Evolutionary conservation across 208 protist genomes (phyloP).

Genomic region (Trypanosoma melophagium): DNA sequence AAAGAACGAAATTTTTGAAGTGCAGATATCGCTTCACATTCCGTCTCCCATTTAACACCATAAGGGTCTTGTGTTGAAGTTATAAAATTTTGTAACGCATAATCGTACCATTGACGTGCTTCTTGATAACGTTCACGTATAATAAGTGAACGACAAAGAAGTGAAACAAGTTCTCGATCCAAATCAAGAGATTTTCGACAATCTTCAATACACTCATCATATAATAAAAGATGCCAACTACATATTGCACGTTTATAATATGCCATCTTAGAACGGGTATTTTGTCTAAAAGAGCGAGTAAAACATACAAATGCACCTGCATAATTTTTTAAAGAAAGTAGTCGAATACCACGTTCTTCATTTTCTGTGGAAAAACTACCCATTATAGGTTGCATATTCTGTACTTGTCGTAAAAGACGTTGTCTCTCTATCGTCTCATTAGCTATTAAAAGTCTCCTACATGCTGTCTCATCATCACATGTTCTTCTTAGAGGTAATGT

Average conservation of each 20-base stretch:
- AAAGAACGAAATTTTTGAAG: constrained; percentile 42
- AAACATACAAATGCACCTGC: constrained; percentile 27
- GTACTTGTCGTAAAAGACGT: constrained; percentile 15
- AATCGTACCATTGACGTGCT: constrained; percentile 31
- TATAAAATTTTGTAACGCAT: constrained; percentile 15
- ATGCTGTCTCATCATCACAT: constrained; percentile 20
- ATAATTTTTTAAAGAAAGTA: constrained; percentile 27
- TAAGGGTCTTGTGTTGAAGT: constrained; percentile 19
- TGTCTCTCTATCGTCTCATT: constrained; percentile 38
- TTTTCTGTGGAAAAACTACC: constrained; percentile 10
- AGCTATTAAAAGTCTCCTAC: constrained; percentile 22
- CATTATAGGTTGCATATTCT: neutral
- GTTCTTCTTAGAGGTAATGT: neutral
- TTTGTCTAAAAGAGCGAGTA: constrained; percentile 23
- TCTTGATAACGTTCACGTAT: constrained; percentile 60
- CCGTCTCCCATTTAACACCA: constrained; percentile 23
- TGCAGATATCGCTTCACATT: constrained; percentile 26
- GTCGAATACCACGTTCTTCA: constrained; percentile 24
- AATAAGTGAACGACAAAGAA: constrained; percentile 42
- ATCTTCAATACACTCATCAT: constrained; percentile 73
- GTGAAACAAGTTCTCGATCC: constrained; percentile 23
- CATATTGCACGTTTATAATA: constrained; percentile 49
- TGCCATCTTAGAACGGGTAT: constrained; percentile 20
- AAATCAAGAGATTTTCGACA: constrained; percentile 28
- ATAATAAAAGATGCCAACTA: constrained; percentile 70